Base-by-base conservation (phyloP, 768 basidiomycete species). In the Exidia glandulosa region DNA sequence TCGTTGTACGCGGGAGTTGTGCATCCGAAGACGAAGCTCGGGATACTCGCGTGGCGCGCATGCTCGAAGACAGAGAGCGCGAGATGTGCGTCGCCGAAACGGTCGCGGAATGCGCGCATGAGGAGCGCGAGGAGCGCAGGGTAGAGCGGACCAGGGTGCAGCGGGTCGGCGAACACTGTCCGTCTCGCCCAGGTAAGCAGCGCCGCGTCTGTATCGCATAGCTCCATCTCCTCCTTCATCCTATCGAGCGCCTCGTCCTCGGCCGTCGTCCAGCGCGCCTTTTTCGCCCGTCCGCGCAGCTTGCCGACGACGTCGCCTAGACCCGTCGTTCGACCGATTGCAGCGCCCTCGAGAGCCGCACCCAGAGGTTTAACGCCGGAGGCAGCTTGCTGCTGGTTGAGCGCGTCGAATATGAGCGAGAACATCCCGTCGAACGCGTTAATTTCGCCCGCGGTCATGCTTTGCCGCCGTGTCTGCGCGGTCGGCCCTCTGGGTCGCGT, bases 1-100 rank as follows among this genome's bases (percentile, higher is more conserved):
- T 95, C 91, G 70, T 94, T 92, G 72, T 95, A 96, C 0, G 86
- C 88, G 10, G 79, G 79, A 0, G 93, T 88, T 10, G 90, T 87
- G 71, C 94, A 97, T 2, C 94, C 94, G 66, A 86, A 86, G 32
- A 94, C 86, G 70, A 90, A 97, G 3, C 88, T 91, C 3, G 85
- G 77, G 56, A 87, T 81, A 1, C 88, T 90, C 3, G 85, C 79
- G 41, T 79, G 79, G 41, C 85, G 81, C 0, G 91, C 88, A 69
- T 93, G 80, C 56, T 86, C 77, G 74, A 96, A 97, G 29, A 95
- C 79, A 23, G 86, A 78, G 19, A 97, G 79, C 1, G 93, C 85
- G 30, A 92, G 78, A 66, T 91, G 79, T 1, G 94, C 92, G 61
- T 93, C 85, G 19, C 71, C 71, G 70, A 88, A 93, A 57, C 82